phyloP scores from a whole-genome alignment of 2,329 filamentous ascomycete genomes.

The Paradendryphiella salina region DNA sequence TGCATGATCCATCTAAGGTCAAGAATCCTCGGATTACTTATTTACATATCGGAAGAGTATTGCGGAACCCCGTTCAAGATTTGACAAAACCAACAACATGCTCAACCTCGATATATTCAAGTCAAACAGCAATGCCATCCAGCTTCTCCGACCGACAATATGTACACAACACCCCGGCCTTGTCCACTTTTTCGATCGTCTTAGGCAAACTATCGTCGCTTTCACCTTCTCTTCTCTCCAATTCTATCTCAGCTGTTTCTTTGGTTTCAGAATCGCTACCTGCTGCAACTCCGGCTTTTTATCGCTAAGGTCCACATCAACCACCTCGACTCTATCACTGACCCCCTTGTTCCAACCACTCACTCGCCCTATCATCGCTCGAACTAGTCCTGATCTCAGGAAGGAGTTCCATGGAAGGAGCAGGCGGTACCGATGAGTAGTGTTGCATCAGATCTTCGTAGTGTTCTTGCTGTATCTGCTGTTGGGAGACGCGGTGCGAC shows the following conservation, averaged over 20 bases:
- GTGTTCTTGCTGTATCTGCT: slow-evolving; percentile 10
- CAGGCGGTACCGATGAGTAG: slow-evolving; percentile 7
- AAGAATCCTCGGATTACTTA: not conserved
- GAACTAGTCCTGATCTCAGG: slow-evolving; percentile 16
- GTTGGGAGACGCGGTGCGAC: slow-evolving; percentile 8
- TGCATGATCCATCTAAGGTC: not conserved
- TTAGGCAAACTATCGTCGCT: not conserved
- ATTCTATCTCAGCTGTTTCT: slow-evolving; percentile 10
- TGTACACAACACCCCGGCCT: not conserved
- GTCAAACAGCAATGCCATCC: not conserved
- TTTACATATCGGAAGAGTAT: not conserved
- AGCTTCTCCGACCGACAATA: not conserved
- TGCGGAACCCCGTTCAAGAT: not conserved
- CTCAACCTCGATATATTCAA: not conserved
- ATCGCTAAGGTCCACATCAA: slow-evolving; percentile 9
- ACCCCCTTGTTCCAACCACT: slow-evolving; percentile 25
- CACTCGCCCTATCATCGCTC: slow-evolving; percentile 18
- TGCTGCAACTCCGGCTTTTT: slow-evolving; percentile 5
- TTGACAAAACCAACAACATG: not conserved
- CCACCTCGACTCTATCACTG: not conserved
- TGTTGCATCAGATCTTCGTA: slow-evolving; percentile 10
- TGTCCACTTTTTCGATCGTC: not conserved
- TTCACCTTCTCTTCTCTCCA: not conserved
- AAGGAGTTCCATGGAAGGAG: slow-evolving; percentile 16
- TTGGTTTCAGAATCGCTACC: not conserved